Evolutionary conservation across 768 basidiomycete species (phyloP).

Genomic region (Lactifluus rugatus): DNA sequence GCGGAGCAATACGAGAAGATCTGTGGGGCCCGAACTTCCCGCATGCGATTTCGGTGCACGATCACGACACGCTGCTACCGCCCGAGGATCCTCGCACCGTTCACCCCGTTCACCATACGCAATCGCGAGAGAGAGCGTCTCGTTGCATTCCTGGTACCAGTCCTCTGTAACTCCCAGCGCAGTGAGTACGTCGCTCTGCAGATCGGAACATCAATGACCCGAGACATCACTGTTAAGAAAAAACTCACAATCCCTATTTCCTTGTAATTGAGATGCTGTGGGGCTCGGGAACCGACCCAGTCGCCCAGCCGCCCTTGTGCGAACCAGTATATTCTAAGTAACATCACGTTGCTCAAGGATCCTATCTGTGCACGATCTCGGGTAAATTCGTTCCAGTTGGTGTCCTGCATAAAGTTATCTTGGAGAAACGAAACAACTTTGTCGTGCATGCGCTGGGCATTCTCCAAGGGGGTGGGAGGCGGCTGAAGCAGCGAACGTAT

Average conservation of each 20-base stretch:
- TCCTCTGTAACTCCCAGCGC: conserved; percentile 10
- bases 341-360: conserved; percentile 5
- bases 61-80: conserved; percentile 8
- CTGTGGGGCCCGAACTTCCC: background rate
- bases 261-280: conserved; percentile 4
- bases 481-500: background rate
- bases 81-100: conserved; percentile 6
- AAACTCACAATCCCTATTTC: conserved; percentile 5
- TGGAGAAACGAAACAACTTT: conserved; percentile 5
- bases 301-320: conserved; percentile 5
- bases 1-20: conserved; percentile 9
- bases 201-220: background rate
- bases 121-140: conserved; percentile 10
- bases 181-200: conserved; percentile 4
- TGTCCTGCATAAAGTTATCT: conserved; percentile 1
- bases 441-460: background rate
- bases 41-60: conserved; percentile 6
- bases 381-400: conserved; percentile 8
- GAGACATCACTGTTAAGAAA: background rate
- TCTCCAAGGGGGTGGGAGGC: background rate
- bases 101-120: conserved; percentile 11
- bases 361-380: background rate
- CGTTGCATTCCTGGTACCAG: conserved; percentile 14
- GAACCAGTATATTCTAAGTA: conserved; percentile 13
- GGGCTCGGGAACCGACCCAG: conserved; percentile 4